phyloP scores from a whole-genome alignment of 2,329 filamentous ascomycete genomes.

The Cadophora sp. region DNA sequence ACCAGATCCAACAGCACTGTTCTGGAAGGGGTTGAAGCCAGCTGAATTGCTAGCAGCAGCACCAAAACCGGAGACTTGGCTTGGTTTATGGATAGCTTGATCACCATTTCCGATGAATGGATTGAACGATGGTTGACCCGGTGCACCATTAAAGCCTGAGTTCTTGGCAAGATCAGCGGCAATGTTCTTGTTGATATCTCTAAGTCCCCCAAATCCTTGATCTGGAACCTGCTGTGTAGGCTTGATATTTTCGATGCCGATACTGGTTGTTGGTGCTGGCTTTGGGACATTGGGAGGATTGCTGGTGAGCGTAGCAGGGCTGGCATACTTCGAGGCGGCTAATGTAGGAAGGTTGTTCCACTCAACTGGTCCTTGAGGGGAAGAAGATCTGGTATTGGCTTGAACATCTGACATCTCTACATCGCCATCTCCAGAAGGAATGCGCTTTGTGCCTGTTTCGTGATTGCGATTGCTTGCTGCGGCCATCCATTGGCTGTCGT shows the following conservation, averaged over 20 bases:
- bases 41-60: not conserved
- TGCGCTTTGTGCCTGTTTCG: not conserved
- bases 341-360: not conserved
- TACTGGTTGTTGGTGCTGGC: not conserved
- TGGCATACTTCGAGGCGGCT: not conserved
- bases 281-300: not conserved
- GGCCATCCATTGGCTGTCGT: not conserved
- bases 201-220: not conserved
- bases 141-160: not conserved
- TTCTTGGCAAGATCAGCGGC: not conserved
- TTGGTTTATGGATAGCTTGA: not conserved
- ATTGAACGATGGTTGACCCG: not conserved
- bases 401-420: conserved; percentile 10
- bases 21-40: not conserved
- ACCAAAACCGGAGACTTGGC: not conserved
- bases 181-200: not conserved
- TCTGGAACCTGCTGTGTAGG: not conserved
- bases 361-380: not conserved
- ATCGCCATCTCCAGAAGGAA: conserved; percentile 2
- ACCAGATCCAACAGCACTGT: not conserved
- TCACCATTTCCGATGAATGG: not conserved
- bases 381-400: not conserved
- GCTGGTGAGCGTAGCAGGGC: not conserved
- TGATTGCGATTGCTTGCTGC: not conserved
- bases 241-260: not conserved